These are phyloP conservation scores for Calonectria leucothoes DNA, from an alignment of 2,329 filamentous ascomycete species.

Conservation along the genomic window DNA sequence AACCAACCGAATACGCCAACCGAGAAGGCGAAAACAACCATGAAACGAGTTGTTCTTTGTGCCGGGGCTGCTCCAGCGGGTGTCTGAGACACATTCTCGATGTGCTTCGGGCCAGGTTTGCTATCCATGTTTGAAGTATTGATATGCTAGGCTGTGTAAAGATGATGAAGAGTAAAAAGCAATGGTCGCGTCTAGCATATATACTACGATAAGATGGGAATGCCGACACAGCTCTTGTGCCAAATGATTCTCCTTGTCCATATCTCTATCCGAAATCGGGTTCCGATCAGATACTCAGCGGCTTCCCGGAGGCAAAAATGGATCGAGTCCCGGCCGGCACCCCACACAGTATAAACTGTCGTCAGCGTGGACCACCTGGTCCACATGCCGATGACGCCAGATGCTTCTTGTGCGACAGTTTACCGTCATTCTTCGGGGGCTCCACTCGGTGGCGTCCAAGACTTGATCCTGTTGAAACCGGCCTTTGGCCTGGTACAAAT, in stretches of 20 bases:
- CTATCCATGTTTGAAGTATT: neutral
- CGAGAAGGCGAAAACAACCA: neutral
- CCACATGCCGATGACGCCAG: neutral
- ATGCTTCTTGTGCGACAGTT: neutral
- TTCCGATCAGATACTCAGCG: neutral
- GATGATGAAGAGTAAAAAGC: neutral
- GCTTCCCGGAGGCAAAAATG: neutral
- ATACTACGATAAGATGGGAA: neutral
- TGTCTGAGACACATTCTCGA: neutral
- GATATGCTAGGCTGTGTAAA: neutral
- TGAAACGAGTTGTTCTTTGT: constrained; percentile 1
- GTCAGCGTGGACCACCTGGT: neutral
- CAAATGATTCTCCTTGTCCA: neutral
- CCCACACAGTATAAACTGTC: neutral
- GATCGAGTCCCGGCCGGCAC: neutral
- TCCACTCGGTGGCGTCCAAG: neutral
- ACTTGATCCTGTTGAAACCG: neutral
- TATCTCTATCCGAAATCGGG: neutral
- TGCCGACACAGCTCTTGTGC: neutral
- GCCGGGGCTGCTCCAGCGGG: neutral
- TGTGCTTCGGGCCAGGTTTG: neutral
- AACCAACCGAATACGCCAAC: constrained; percentile 3
- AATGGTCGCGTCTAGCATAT: neutral
- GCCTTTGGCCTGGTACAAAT: neutral
- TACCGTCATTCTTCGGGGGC: neutral